Base-by-base conservation (phyloP, 2,329 filamentous ascomycete species). In the Podosphaera fusca region DNA sequence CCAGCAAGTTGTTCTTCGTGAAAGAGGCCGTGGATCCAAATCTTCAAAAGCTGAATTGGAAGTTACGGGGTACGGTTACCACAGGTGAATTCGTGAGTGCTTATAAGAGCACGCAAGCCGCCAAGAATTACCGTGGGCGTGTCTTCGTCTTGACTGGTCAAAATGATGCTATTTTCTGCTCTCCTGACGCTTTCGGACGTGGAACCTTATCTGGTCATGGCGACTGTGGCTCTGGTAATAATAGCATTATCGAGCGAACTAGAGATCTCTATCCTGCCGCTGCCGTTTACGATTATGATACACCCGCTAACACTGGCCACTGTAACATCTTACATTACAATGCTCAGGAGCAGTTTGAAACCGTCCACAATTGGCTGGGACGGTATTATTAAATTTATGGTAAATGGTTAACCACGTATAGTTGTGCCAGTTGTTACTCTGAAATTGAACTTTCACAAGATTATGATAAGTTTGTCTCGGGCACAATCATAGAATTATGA, bases 141-240 rank as follows among this genome's bases (percentile, higher is more conserved):
- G 58, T 64, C 2, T 56, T 59, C 29, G 56, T 62, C 1, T 45
- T 59, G 6, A 61, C 63, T 6, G 62, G 60, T 1, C 47, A 61
- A 45, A 38, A 60, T 21, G 61, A 63, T 55, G 53, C 31, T 10
- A 46, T 59, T 5, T 60, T 60, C 47, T 62, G 62, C 52, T 55
- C 52, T 9, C 52, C 52, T 3, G 52, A 55, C 29, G 10, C 34
- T 9, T 40, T 55, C 29, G 52, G 52, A 38, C 52, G 12, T n/a
- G 52, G 52, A 3, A 55, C 52, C 12, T 30, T 55, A 29, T 9
- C 4, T 9, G 52, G 52, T 4, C 52, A 30, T 12, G 52, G 52
- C 2, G 38, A 55, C 14, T 55, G 52, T 29, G 52, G 52, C 5
- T 40, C 33, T 12, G 52, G 52, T 12, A 12, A 30, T 7, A 5